Base-by-base conservation (phyloP, 495 filamentous ascomycete genomes). In the Clavariopsis aquatica region DNA sequence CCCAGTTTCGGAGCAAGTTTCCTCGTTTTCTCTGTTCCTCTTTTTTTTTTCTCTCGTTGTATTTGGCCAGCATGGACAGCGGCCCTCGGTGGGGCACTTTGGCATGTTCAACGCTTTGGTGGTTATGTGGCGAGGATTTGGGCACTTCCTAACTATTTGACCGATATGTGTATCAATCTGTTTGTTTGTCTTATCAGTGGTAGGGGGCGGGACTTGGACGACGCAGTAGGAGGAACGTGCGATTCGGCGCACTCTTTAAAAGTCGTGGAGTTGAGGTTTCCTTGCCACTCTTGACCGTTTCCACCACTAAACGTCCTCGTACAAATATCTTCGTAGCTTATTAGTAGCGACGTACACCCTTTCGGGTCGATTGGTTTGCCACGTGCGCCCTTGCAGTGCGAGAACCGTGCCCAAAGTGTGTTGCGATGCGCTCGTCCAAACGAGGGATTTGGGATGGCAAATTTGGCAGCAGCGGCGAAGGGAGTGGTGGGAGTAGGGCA, bases 1-100 rank as follows among this genome's bases (percentile, higher is more conserved):
- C 68, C 59, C 60, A 59, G 54, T 55, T n/a, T 72, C 67, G 60
- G 62, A 62, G 65, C 68, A 69, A 54, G 58, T 66, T 65, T 64
- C 52, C 59, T 68, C 36, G 52, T 52, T 62, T 17, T n/a, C 38
- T 6, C 4, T 9, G 4, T 17, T 64, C 20, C 54, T 56, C 49
- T 60, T 66, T 20, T 57, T 56, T 49, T 60, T 13, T 63, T 67
- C 49, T 54, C 47, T 31, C 62, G 65, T 53, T 64, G 65, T 53
- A 60, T 52, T 8, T 24, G n/a, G 51, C 54, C 49, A 59, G 57
- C 47, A 66, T 66, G 6, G 54, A 46, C 52, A 70, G 19, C 62
- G 27, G 31, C 17, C 45, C 55, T 22, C 36, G 15, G 46, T 34
- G 27, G 52, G 41, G 9, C 2, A 12, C 47, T 66, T 56, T 24